Evolutionary conservation across 495 filamentous ascomycete species (phyloP), one percentile per base, ranked within the genome.

Genomic region (Hamigera avellanea): DNA sequence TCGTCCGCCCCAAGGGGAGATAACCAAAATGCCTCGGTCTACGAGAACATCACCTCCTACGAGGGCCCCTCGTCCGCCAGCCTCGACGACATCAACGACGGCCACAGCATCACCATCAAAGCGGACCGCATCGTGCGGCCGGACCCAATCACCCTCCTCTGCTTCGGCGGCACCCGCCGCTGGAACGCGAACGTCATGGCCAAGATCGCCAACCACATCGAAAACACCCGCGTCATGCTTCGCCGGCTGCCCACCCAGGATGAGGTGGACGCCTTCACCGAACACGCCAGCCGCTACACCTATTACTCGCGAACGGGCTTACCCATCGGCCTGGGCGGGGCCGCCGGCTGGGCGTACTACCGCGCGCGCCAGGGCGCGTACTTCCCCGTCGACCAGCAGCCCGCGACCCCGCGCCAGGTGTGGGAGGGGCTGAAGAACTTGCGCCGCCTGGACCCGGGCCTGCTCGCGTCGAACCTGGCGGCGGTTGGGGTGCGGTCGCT

Each of bases 221-320:
- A 54, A 13, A 45, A 38, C 12, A 23, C 32, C 6, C 47, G 45
- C 25, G 33, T 46, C 2, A 1, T 56, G 0, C 32, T 54, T 2
- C 44, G 46, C 8, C 61, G 62, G 10, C 13, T 35, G 7, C 45
- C 48, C 1, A 59, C 52, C 4, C 62, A 66, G 34, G 42, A 48
- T 5, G 62, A 66, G 32, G n/a, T 63, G 9, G 59, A 66, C 42
- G 53, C 50, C 5, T 42, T 57, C 16, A 45, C 50, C n/a, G 40
- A 41, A 14, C 42, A 44, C 32, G 26, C 29, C 17, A 52, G 53
- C 5, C 41, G 40, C 1, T 18, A 19, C 6, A 15, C 57, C 4
- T 59, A 60, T 40, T 32, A 49, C 13, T 17, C 31, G 2, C 37
- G 46, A 13, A 32, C 46, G 5, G 54, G 53, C 0, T 9, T 50